Conservation (phyloP, 768 basidiomycete species). For the Boletales sp. region DNA sequence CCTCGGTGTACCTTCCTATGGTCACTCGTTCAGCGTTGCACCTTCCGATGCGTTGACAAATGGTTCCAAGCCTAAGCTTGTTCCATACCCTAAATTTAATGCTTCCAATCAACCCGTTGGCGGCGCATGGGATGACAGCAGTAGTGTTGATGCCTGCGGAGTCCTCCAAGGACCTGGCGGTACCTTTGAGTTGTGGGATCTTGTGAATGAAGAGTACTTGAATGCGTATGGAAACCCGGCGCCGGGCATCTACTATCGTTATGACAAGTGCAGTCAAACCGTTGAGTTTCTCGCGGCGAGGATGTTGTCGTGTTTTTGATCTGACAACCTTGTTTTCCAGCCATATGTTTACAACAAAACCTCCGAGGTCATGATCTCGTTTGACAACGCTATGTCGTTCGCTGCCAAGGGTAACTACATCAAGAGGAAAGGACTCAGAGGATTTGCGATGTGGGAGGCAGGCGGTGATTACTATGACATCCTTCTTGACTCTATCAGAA, state of each 20-base stretch:
- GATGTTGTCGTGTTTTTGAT: not conserved
- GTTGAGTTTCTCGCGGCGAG: constrained; percentile 37
- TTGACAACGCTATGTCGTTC: constrained; percentile 60
- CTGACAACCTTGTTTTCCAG: constrained; percentile 33
- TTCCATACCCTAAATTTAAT: constrained; percentile 51
- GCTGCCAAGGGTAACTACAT: constrained; percentile 60
- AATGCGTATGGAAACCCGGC: constrained; percentile 27
- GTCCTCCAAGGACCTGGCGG: constrained; percentile 44
- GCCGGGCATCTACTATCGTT: constrained; percentile 49
- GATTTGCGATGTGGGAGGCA: constrained; percentile 73
- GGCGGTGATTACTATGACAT: constrained; percentile 60
- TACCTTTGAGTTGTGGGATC: constrained; percentile 55
- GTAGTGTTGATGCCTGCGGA: constrained; percentile 56
- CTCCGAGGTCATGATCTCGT: constrained; percentile 59
- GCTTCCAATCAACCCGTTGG: constrained; percentile 42
- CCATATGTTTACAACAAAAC: constrained; percentile 62
- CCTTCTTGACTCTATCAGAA: constrained; percentile 54
- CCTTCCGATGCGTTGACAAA: constrained; percentile 34
- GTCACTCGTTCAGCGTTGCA: constrained; percentile 62
- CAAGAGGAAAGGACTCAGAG: constrained; percentile 46
- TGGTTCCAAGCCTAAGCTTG: constrained; percentile 34
- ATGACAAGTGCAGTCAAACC: constrained; percentile 68
- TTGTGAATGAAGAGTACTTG: constrained; percentile 56
- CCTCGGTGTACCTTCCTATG: constrained; percentile 80
- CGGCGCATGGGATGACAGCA: constrained; percentile 51